Base-by-base conservation (phyloP, 2,329 filamentous ascomycete genomes). In the Aspergillus versicolor region DNA sequence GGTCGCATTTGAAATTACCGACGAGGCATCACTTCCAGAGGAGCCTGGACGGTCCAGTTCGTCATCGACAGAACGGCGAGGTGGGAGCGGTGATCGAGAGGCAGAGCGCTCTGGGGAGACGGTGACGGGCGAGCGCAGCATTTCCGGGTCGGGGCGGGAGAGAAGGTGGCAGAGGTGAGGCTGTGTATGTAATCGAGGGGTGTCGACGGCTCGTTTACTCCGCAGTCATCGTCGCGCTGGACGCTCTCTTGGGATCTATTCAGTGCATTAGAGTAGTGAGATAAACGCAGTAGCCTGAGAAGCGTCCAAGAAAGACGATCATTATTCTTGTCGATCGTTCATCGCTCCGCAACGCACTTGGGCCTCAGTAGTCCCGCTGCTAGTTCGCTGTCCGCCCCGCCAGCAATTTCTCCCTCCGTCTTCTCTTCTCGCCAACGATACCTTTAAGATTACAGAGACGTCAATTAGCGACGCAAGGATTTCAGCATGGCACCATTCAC, bases 21-120 rank as follows among this genome's bases (percentile, higher is more conserved):
- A 73, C 9, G 79, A 81, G 56, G 76, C 73, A 70, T 79, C 75
- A 66, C 77, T 79, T 61, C 74, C 76, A 58, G 77, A 78, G 43
- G 77, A 78, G 59, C 67, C 71, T 47, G 75, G 73, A 41, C 74
- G 74, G 56, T 59, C 63, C 62, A 67, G 65, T 63, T 68, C 69
- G 56, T 73, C 68, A 52, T 70, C 70, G 54, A 71, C 65, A 27
- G 67, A 69, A 59, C 34, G 65, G 60, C 48, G 64, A 52, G 55
- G 60, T 51, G 61, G 61, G 19, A 52, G 57, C 21, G 50, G 62
- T 8, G 64, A 52, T 54, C 59, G 56, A 57, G 65, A 60, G 37
- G 66, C 62, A 30, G 54, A 57, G 52, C 66, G 62, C 53, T 65
- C 63, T 40, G 63, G 63, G 8, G 63, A 63, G 49, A 65, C 61